Evolutionary conservation across 306 rosid genomes (phyloP).

Genomic region (Lathyrus sativus): DNA sequence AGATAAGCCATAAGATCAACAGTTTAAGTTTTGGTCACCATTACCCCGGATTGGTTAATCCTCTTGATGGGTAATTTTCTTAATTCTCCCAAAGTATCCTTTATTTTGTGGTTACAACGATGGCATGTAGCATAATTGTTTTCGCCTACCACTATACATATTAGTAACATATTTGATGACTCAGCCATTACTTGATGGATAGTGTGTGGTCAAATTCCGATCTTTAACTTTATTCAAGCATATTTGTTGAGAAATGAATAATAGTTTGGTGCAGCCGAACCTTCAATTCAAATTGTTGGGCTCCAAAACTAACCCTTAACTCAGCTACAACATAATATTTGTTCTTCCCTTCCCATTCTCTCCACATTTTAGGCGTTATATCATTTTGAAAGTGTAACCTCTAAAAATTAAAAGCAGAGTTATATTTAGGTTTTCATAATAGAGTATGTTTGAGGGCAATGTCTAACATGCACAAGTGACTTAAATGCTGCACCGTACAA

Average conservation of each 20-base stretch:
- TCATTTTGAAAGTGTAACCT: too few relatives aligned
- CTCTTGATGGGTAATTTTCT: slow-evolving; percentile 86
- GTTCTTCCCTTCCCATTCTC: neutral
- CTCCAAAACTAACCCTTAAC: neutral
- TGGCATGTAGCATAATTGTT: neutral
- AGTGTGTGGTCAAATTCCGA: neutral
- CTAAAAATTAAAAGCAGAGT: too few relatives aligned
- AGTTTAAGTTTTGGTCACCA: slow-evolving; percentile 75
- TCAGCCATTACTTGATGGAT: slow-evolving; percentile 1
- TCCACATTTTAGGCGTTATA: too few relatives aligned
- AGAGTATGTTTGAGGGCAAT: too few relatives aligned
- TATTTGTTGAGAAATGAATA: slow-evolving; percentile 22
- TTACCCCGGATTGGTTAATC: slow-evolving; percentile 83
- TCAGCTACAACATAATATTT: neutral
- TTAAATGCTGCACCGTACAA: too few relatives aligned
- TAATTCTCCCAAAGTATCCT: slow-evolving; percentile 31
- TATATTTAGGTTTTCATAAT: too few relatives aligned
- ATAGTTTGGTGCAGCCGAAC: slow-evolving; percentile 2
- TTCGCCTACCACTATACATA: neutral
- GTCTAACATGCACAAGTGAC: too few relatives aligned
- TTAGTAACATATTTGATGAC: slow-evolving; percentile 12
- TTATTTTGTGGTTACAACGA: slow-evolving; percentile 33
- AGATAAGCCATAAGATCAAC: slow-evolving; percentile 87
- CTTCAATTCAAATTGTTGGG: slow-evolving; percentile 11
- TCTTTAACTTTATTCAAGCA: slow-evolving; percentile 22